phyloP scores from a whole-genome alignment of 768 basidiomycete species.

The Leccinum longicurvipes region DNA sequence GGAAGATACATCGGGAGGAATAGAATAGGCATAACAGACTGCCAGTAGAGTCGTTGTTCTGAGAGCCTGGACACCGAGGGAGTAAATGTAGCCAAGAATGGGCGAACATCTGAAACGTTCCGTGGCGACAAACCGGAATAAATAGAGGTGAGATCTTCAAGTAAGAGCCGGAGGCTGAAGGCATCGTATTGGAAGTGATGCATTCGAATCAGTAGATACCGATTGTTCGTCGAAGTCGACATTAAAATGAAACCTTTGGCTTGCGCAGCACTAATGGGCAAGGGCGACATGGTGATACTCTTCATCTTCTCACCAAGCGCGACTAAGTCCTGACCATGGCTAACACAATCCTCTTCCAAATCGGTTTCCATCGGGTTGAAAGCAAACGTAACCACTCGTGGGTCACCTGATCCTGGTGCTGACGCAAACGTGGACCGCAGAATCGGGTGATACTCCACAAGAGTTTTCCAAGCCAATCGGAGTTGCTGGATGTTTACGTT shows the following conservation, averaged over 20 bases:
- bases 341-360: slow-evolving; percentile 2
- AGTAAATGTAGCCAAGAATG: slow-evolving; percentile 29
- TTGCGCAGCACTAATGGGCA: slow-evolving; percentile 19
- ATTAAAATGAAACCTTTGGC: slow-evolving; percentile 20
- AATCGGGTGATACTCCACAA: slow-evolving; percentile 36
- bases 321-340: slow-evolving; percentile 5
- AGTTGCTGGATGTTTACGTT: slow-evolving; percentile 31
- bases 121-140: slow-evolving; percentile 29
- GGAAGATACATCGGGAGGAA: slow-evolving; percentile 30
- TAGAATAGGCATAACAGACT: slow-evolving; percentile 27
- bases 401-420: slow-evolving; percentile 10
- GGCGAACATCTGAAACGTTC: slow-evolving; percentile 22
- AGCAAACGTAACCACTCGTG: slow-evolving; percentile 27
- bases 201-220: slow-evolving; percentile 33
- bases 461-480: slow-evolving; percentile 35
- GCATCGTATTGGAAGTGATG: slow-evolving; percentile 54
- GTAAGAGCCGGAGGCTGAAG: slow-evolving; percentile 41
- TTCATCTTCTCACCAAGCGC: slow-evolving; percentile 22
- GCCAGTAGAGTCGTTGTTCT: slow-evolving; percentile 36
- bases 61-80: slow-evolving; percentile 17
- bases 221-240: slow-evolving; percentile 1
- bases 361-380: slow-evolving; percentile 1
- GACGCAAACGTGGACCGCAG: slow-evolving; percentile 42
- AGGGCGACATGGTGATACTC: slow-evolving; percentile 19
- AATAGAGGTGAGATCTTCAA: slow-evolving; percentile 37